Evolutionary conservation across 495 filamentous ascomycete species (phyloP).

Genomic region (Penicillium antarcticum): DNA sequence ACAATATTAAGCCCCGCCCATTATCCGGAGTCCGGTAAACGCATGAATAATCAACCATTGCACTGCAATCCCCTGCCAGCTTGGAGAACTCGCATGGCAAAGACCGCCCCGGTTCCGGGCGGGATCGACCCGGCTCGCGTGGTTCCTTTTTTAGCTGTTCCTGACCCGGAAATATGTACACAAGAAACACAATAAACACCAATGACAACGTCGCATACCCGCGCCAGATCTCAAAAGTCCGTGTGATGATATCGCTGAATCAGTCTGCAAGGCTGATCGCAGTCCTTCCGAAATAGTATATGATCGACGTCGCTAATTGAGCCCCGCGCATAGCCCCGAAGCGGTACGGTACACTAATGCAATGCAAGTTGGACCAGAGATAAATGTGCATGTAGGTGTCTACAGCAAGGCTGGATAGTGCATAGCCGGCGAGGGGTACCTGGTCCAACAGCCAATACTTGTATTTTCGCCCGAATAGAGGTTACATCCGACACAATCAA

Average conservation of each 20-base stretch:
- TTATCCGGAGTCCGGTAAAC: conserved; percentile 6
- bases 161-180: conserved; percentile 6
- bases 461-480: neutral
- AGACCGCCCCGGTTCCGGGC: conserved; percentile 1
- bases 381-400: neutral
- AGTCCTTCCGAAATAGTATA: neutral
- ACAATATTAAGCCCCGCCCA: conserved; percentile 6
- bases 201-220: neutral
- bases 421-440: neutral
- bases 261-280: neutral
- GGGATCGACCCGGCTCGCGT: conserved; percentile 8
- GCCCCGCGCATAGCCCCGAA: too few relatives aligned
- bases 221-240: neutral
- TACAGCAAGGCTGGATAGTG: neutral
- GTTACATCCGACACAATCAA: neutral
- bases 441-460: neutral
- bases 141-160: conserved; percentile 15
- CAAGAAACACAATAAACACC: neutral
- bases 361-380: neutral
- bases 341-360: neutral
- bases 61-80: too few relatives aligned
- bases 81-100: neutral
- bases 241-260: neutral
- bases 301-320: neutral
- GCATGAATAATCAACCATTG: neutral